phyloP scores from a whole-genome alignment of 164 flowering plant species.

The Stephania cephalantha region DNA sequence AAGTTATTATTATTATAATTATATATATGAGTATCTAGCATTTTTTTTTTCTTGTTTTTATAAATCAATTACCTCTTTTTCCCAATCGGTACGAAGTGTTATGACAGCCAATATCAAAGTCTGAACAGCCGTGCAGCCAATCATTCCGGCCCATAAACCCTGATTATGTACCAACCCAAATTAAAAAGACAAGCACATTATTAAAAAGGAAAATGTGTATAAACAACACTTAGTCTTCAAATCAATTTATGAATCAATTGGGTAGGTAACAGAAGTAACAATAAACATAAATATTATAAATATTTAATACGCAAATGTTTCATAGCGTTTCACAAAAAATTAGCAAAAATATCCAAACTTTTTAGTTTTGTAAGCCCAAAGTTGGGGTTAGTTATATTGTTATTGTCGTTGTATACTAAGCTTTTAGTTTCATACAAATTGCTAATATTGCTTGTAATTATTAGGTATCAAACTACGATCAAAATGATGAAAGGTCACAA shows the following conservation, averaged over 20 bases:
- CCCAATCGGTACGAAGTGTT: slow-evolving; percentile 60
- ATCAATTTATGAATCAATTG: neutral
- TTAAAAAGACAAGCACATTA: neutral
- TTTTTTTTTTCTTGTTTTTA: neutral
- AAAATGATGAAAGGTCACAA: too few species aligned
- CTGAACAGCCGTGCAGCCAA: slow-evolving; percentile 66
- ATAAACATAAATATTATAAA: neutral
- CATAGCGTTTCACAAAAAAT: too few species aligned
- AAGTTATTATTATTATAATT: neutral
- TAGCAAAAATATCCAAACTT: too few species aligned
- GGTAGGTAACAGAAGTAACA: neutral
- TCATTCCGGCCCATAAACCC: slow-evolving; percentile 85
- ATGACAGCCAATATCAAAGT: slow-evolving; percentile 48
- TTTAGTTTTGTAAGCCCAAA: too few species aligned
- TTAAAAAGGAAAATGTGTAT: neutral
- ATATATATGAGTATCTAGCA: neutral
- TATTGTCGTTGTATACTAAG: too few species aligned
- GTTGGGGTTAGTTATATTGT: too few species aligned
- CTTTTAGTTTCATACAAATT: too few species aligned
- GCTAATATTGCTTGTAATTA: too few species aligned
- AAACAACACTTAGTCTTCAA: neutral
- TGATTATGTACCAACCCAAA: slow-evolving; percentile 10
- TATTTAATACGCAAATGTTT: too few species aligned
- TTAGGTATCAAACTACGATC: too few species aligned
- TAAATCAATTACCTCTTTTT: slow-evolving; percentile 41